Percentiles rank a stretch among this genome's conserved stretches.
phyloP scores from a whole-genome alignment of 805 yeast species.

The Saccharomycopsis oosterbeekiorum region DNA sequence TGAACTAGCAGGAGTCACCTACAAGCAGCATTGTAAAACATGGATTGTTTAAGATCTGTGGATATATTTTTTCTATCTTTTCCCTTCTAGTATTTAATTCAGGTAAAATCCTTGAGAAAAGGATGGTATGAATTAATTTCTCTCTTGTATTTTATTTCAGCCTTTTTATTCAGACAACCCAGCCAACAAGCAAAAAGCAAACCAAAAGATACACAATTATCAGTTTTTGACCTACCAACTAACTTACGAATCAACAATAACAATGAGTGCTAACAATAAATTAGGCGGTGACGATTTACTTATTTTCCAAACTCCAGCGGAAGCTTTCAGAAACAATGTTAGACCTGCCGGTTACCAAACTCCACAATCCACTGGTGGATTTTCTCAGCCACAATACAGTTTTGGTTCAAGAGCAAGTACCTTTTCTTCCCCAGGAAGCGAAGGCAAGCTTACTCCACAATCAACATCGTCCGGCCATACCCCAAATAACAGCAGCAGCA shows the following conservation, averaged over 20 bases:
- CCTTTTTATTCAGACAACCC: too few relatives aligned
- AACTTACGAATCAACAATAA: neutral
- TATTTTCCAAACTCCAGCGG: constrained; percentile 19
- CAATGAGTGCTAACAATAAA: constrained; percentile 15
- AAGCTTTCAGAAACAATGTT: constrained; percentile 16
- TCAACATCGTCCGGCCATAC: constrained; percentile 11
- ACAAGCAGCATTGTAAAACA: neutral
- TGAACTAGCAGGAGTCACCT: neutral
- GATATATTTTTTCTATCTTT: too few relatives aligned
- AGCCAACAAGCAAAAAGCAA: too few relatives aligned
- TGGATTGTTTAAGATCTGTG: neutral
- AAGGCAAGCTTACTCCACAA: constrained; percentile 15
- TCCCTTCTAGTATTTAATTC: neutral
- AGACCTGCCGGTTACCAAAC: constrained; percentile 13
- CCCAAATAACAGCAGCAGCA: constrained; percentile 9
- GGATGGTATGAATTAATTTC: too few relatives aligned
- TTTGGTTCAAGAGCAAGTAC: constrained; percentile 14
- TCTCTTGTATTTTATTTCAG: too few relatives aligned
- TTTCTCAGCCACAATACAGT: constrained; percentile 17
- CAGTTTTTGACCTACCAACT: too few relatives aligned
- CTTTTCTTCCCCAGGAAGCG: constrained; percentile 11
- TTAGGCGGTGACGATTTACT: constrained; percentile 19
- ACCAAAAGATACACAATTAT: too few relatives aligned
- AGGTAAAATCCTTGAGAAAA: neutral
- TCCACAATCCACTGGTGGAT: constrained; percentile 17